A percentile compares a stretch with the other conserved stretches of the same genome.
phyloP scores from a whole-genome alignment of 148 eudicot genomes.

The Dianthus caryophyllus region DNA sequence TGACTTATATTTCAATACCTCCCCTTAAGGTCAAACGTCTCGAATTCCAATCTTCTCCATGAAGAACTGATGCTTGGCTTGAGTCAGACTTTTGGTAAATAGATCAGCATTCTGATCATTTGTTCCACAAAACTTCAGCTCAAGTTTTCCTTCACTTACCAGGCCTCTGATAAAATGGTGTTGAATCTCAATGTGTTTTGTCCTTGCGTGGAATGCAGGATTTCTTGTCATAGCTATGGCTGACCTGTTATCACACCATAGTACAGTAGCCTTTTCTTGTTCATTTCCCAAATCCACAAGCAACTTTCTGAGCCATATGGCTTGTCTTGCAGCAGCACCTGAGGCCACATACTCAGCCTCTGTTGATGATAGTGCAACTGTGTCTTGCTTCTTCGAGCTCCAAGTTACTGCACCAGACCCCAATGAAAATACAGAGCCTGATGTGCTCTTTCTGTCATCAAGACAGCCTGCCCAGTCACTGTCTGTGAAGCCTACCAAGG shows the following conservation, averaged over 20 bases:
- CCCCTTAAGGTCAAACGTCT: too few relatives aligned
- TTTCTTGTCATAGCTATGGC: slow-evolving; percentile 13
- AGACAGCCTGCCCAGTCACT: slow-evolving; percentile 20
- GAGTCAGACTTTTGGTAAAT: slow-evolving; percentile 5
- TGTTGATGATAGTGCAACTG: too few relatives aligned
- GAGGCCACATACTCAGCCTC: slow-evolving; percentile 3
- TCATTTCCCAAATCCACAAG: background rate
- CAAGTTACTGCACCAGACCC: too few relatives aligned
- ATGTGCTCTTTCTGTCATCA: too few relatives aligned
- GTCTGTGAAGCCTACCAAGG: slow-evolving; percentile 10
- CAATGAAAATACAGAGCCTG: background rate
- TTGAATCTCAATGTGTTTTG: slow-evolving; percentile 14
- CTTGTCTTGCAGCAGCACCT: slow-evolving; percentile 10
- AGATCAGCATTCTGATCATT: slow-evolving; percentile 8
- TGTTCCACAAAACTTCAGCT: slow-evolving; percentile 17
- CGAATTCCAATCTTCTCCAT: background rate
- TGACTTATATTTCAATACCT: too few relatives aligned
- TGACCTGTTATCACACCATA: slow-evolving; percentile 15
- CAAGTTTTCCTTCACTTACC: background rate
- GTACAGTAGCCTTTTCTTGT: background rate
- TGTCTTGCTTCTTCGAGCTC: too few relatives aligned
- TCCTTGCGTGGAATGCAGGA: too few relatives aligned
- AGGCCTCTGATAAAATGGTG: slow-evolving; percentile 7
- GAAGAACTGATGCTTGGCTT: slow-evolving; percentile 7
- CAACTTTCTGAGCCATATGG: slow-evolving; percentile 1